phyloP scores from a whole-genome alignment of 2,329 filamentous ascomycete species.

The Trichophyton verrucosum region DNA sequence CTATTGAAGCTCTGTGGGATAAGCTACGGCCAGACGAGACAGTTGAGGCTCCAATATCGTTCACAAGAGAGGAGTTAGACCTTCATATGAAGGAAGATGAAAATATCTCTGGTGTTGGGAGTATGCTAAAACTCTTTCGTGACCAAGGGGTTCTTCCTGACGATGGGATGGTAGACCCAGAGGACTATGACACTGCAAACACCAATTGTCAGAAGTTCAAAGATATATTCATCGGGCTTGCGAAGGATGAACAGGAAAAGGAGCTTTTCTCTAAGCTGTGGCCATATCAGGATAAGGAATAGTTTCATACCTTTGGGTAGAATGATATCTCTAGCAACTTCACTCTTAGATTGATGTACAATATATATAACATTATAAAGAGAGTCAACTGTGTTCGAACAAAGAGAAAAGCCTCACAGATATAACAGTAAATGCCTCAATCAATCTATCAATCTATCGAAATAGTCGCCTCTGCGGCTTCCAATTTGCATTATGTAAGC shows the following conservation, averaged over 20 bases:
- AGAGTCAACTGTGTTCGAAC: too few relatives aligned
- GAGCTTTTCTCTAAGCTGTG: slow-evolving; percentile 18
- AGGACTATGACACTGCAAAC: slow-evolving; percentile 1
- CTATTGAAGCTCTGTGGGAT: slow-evolving; percentile 17
- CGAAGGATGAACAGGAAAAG: slow-evolving; percentile 13
- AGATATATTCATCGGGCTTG: slow-evolving; percentile 17
- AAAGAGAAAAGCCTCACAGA: too few relatives aligned
- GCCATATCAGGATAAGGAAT: slow-evolving; percentile 14
- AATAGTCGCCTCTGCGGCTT: too few relatives aligned
- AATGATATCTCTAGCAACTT: too few relatives aligned
- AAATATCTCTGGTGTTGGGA: slow-evolving; percentile 22
- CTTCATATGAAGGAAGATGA: slow-evolving; percentile 20
- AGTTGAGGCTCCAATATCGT: slow-evolving; percentile 9
- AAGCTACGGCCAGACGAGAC: slow-evolving; percentile 6
- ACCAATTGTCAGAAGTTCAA: slow-evolving; percentile 11
- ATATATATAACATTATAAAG: too few relatives aligned
- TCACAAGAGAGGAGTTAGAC: slow-evolving; percentile 8
- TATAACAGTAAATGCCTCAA: too few relatives aligned
- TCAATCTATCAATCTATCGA: too few relatives aligned
- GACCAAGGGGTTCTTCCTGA: not conserved
- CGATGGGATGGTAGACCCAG: not conserved
- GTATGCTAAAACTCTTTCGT: slow-evolving; percentile 13
- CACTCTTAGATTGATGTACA: too few relatives aligned
- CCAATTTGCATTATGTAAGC: too few relatives aligned
- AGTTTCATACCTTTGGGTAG: too few relatives aligned